These are phyloP conservation scores for Lichtheimia corymbifera DNA, from an alignment of 371 early-diverging fungal genomes.

Conservation along the genomic window DNA sequence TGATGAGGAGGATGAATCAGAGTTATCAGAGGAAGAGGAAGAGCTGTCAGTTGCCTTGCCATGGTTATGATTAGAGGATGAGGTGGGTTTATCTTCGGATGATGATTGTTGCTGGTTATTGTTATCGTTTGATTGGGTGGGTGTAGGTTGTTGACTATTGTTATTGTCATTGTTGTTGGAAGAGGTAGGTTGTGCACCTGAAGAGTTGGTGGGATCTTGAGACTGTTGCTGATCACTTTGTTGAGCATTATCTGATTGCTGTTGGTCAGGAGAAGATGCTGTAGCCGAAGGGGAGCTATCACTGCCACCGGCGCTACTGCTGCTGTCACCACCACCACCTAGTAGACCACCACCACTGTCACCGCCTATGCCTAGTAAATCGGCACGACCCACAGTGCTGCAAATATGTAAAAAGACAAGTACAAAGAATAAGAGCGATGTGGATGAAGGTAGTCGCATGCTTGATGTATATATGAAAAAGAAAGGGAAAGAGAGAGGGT, in stretches of 20 bases:
- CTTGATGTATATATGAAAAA: background rate
- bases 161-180: background rate
- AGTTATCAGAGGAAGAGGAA: background rate
- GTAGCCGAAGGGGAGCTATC: background rate
- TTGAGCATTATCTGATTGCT: constrained; percentile 1
- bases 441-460: constrained; percentile 8
- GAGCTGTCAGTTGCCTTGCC: background rate
- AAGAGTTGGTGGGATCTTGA: background rate
- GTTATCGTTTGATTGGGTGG: background rate
- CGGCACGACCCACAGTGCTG: background rate
- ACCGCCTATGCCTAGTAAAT: background rate
- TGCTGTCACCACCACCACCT: background rate
- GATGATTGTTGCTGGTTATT: background rate
- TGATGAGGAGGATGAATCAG: constrained; percentile 3
- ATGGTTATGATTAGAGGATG: background rate
- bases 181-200: constrained; percentile 3
- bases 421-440: background rate
- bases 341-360: background rate
- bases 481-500: background rate
- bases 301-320: constrained; percentile 1
- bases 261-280: constrained; percentile 1
- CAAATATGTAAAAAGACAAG: constrained; percentile 4
- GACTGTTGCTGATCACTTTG: background rate
- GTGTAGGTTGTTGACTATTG: background rate
- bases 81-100: background rate